Evolutionary conservation across 148 eudicot species (phyloP).

Genomic region (Diospyros kaki): DNA sequence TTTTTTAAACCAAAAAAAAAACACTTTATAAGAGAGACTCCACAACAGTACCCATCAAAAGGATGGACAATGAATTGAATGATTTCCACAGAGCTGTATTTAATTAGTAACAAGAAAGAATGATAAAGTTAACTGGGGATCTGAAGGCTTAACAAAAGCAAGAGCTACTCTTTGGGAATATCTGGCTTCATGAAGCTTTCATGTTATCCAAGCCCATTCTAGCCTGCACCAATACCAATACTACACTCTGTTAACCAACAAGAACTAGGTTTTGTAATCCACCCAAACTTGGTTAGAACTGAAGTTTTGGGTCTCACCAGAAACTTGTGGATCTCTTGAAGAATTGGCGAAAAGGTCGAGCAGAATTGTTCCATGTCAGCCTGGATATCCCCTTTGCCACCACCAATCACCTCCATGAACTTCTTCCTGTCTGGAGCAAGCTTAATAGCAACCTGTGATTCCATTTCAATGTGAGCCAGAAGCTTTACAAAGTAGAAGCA

Average conservation of each 20-base stretch:
- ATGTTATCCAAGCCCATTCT: constrained; percentile 55
- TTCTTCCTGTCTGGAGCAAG: constrained; percentile 81
- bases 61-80: neutral
- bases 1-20: too few relatives aligned
- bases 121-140: neutral
- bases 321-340: constrained; percentile 69
- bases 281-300: neutral
- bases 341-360: constrained; percentile 56
- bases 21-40: neutral
- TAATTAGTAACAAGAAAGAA: neutral
- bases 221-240: constrained; percentile 37
- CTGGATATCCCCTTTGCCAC: constrained; percentile 39
- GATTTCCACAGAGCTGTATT: neutral
- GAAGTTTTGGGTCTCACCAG: constrained; percentile 38
- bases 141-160: neutral
- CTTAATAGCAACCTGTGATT: constrained; percentile 74
- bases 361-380: constrained; percentile 61
- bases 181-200: constrained; percentile 42
- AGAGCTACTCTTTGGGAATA: neutral
- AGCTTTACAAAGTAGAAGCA: too few relatives aligned
- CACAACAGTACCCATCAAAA: too few relatives aligned
- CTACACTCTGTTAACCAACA: neutral
- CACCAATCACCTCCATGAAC: constrained; percentile 76
- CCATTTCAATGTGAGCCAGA: neutral
- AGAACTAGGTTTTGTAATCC: neutral